Evolutionary conservation across 192 early-diverging fungal genomes (phyloP).

Genomic region (Powellomyces hirtus): DNA sequence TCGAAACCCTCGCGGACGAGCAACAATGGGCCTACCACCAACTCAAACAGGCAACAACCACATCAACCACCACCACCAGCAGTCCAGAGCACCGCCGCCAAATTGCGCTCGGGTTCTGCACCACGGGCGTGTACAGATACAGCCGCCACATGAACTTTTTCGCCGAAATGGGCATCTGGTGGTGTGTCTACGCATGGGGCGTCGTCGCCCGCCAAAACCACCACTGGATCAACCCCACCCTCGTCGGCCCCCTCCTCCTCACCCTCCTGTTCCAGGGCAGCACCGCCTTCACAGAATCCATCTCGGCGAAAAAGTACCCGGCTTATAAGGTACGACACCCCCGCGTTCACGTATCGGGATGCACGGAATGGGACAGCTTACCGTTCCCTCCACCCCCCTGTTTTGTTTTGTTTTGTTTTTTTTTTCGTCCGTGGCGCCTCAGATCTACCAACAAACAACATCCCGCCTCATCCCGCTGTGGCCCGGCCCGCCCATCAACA

Average conservation of each 20-base stretch:
- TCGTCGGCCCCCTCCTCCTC: conserved; percentile 53
- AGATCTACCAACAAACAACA: conserved; percentile 56
- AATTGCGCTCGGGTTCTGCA: conserved; percentile 49
- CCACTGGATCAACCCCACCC: conserved; percentile 13
- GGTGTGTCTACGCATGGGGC: conserved; percentile 47
- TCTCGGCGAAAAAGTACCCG: conserved; percentile 72
- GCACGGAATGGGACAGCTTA: neutral
- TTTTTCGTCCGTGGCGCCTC: too few relatives aligned
- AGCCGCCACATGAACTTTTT: conserved; percentile 85
- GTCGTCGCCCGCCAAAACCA: neutral
- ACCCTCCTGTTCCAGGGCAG: conserved; percentile 66
- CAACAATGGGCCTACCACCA: conserved; percentile 77
- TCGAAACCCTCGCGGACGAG: conserved; percentile 74
- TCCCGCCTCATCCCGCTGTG: conserved; percentile 58
- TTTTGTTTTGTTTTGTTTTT: too few relatives aligned
- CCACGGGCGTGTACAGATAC: conserved; percentile 68
- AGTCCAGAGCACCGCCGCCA: too few relatives aligned
- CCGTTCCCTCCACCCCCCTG: neutral
- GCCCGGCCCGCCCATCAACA: conserved; percentile 6
- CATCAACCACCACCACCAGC: too few relatives aligned
- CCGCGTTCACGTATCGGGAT: neutral
- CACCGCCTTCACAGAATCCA: conserved; percentile 48
- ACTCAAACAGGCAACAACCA: conserved; percentile 37
- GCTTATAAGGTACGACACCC: conserved; percentile 59
- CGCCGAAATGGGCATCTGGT: conserved; percentile 58